Base-by-base conservation (phyloP, 306 rosid genomes). In the Lithocarpus polystachyus region DNA sequence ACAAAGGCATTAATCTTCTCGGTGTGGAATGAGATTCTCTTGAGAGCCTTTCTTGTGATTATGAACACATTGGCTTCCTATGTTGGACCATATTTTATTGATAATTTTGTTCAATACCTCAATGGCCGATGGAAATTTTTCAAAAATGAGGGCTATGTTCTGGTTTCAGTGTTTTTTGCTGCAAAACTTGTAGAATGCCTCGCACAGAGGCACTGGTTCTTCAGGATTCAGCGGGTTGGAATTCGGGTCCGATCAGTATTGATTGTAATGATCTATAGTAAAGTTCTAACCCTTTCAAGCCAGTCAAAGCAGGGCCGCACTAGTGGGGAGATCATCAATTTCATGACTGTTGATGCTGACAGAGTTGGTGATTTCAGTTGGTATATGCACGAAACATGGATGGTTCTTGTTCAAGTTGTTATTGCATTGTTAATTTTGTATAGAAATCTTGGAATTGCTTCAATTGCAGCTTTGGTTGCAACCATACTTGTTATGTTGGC, bases 281-380 rank as follows among this genome's bases (percentile, higher is more conserved):
- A 88, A 72, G 81, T 80, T 4, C 69, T 88, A 80, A 85, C 89
- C 35, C 82, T 88, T 56, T 85, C 91, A 11, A 81, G 87, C 83
- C 87, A 81, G 57, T 88, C 89, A 14, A 87, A 71, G 81, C 88
- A 85, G 33, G 78, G 86, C 18, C 83, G 81, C 35, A 83, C 88
- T 68, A 73, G 83, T 72, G 91, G 89, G 5, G 89, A 85, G 72
- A 85, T 87, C 76, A 75, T 83, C 73, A 89, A 83, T 75, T 77
- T 87, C 72, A 80, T 89, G 86, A 75, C 84, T 5, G 84, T 89
- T 71, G 93, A 87, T 69, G 91, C 90, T 4, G 89, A 85, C 75
- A 82, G 89, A 84, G 19, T 89, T 9, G 91, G 84, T 4, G 60
- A 40, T 8, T 89, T 85, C 81, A 64, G 72, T 54, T 83, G 83